A percentile compares a stretch with the other conserved stretches of the same genome.
Conservation (phyloP, 495 filamentous ascomycete species). For the Xylaria grammica region DNA sequence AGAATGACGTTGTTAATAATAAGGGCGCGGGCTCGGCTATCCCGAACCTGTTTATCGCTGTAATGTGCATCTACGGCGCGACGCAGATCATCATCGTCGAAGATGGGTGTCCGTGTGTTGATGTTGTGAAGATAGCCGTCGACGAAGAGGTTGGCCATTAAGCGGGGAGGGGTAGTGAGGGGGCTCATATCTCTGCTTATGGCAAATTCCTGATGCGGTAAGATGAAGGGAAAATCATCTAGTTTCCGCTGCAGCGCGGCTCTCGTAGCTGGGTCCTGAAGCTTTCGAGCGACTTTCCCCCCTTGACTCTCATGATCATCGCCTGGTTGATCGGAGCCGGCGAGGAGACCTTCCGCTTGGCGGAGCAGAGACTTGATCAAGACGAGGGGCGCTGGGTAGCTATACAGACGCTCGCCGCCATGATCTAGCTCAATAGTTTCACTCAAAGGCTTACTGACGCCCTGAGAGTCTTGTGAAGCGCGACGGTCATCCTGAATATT, state of each 20-base stretch:
- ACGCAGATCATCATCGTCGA: conserved; percentile 21
- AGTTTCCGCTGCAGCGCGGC: conserved; percentile 22
- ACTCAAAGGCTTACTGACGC: conserved; percentile 1
- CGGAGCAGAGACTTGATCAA: conserved; percentile 23
- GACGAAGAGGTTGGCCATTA: conserved; percentile 27
- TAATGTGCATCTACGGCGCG: conserved; percentile 22
- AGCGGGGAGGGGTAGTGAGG: conserved; percentile 21
- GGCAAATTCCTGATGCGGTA: conserved; percentile 14
- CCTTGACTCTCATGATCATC: neutral
- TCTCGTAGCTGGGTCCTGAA: conserved; percentile 14
- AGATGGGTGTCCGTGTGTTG: conserved; percentile 27
- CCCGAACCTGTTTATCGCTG: neutral
- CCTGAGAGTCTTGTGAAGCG: neutral
- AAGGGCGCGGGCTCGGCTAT: conserved; percentile 17
- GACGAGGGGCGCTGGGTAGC: conserved; percentile 24
- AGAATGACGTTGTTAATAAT: conserved; percentile 31
- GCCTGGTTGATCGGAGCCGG: neutral
- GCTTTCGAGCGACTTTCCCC: neutral
- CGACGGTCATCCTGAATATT: neutral
- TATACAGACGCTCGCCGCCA: conserved; percentile 25
- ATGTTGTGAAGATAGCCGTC: conserved; percentile 25
- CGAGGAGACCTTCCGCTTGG: conserved; percentile 2
- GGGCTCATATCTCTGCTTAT: conserved; percentile 16
- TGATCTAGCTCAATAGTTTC: conserved; percentile 22
- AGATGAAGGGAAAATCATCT: conserved; percentile 16